phyloP scores from a whole-genome alignment of 2,329 filamentous ascomycete species.

The Zelopaecilomyces penicillatus region DNA sequence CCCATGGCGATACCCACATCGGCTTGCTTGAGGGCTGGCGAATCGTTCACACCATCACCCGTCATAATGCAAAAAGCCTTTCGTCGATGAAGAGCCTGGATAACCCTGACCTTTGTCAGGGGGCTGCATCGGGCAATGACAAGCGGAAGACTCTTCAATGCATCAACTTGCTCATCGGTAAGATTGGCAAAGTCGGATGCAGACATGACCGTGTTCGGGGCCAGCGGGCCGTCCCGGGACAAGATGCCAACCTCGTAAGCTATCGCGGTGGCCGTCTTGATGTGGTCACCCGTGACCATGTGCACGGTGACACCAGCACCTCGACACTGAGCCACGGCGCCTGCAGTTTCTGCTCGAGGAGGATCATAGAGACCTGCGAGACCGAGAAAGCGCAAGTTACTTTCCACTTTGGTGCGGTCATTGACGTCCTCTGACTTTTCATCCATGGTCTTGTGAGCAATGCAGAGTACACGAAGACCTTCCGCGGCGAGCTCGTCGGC shows the following conservation, averaged over 20 bases:
- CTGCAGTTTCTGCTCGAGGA: conserved; percentile 57
- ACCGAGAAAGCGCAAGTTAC: conserved; percentile 54
- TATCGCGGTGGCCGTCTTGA: conserved; percentile 58
- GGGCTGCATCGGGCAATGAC: conserved; percentile 64
- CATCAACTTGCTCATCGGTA: conserved; percentile 54
- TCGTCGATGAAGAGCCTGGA: conserved; percentile 63
- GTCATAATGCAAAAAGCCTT: conserved; percentile 66
- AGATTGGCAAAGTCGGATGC: conserved; percentile 56
- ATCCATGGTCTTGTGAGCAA: conserved; percentile 45
- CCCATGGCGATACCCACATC: conserved; percentile 74
- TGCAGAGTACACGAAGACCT: conserved; percentile 60
- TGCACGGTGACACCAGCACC: conserved; percentile 56
- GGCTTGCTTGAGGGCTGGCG: conserved; percentile 61
- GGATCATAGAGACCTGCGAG: conserved; percentile 67
- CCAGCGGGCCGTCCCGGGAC: conserved; percentile 24
- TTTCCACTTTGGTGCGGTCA: conserved; percentile 47
- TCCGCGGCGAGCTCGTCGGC: conserved; percentile 51
- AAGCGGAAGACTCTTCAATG: conserved; percentile 50
- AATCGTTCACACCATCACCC: conserved; percentile 68
- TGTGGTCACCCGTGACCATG: conserved; percentile 63
- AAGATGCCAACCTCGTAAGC: conserved; percentile 58
- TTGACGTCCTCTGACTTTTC: conserved; percentile 27
- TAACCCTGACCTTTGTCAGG: conserved; percentile 66
- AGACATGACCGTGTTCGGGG: conserved; percentile 46
- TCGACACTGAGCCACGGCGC: conserved; percentile 50